Base-by-base conservation (phyloP, 257 asterid genomes). In the Apocynum venetum region DNA sequence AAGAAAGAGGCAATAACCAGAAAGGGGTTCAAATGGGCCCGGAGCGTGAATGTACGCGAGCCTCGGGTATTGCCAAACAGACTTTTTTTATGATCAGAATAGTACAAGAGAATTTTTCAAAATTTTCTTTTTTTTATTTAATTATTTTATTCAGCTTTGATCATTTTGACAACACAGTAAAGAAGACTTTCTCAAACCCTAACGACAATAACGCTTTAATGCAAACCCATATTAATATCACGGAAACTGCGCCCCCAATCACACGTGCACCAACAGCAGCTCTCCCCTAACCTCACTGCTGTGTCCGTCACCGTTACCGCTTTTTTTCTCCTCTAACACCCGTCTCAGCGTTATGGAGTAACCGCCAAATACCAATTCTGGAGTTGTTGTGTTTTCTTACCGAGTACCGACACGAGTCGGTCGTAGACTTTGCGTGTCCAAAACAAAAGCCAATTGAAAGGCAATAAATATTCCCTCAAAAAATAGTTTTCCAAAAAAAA, bases 381-480 rank as follows among this genome's bases (percentile, higher is more conserved):
- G 43, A 1, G 47, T 52, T 0, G 36, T 8, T 1, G 48, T 3
- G 76, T 15, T 11, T 9, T 13, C 1, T 10, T 2, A 0, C 3
- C 6, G 19, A 6, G 15, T 7, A 36, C 41, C 1, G 11, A 46
- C 83, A 75, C 79, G 83, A 55, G 79, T 68, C 73, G 41, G 78
- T 47, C 48, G 65, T 8, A 71, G 76, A 14, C 67, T 55, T 68
- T 74, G 57, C 79, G 66, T 80, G 79, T 75, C 83, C 13, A 36
- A 57, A 57, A 57, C 36, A 1, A 55, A 17, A 13, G 25, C 20
- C 5, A 57, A 0, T 5, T 10, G 4, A 20, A 56, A 55, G 8
- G 31, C 31, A 25, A 25, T 25, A 25, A 25, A 25, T 25, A 25
- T 25, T 25, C 31, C 31, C 31, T 25, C 31, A 25, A 25, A 25